These are phyloP conservation scores for Sonneratia caseolaris DNA, from an alignment of 345 rosid species.

Conservation along the genomic window DNA sequence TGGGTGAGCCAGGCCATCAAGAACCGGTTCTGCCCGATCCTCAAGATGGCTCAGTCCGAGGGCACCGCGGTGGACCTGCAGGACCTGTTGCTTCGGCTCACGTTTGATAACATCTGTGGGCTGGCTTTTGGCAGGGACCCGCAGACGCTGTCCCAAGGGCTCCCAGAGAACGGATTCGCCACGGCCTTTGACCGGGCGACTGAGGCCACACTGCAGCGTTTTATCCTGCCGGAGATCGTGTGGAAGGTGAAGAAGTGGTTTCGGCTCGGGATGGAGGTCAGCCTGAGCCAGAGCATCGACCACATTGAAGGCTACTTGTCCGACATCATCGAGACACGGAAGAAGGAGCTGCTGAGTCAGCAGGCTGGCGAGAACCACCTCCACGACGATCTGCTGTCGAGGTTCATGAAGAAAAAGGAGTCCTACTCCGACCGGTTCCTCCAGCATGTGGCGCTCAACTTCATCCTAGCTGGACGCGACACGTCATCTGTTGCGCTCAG, in stretches of 20 bases:
- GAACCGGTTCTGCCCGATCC: constrained; percentile 29
- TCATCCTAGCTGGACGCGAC: constrained; percentile 44
- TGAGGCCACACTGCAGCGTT: constrained; percentile 33
- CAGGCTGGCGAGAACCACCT: constrained; percentile 1
- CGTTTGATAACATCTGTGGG: constrained; percentile 44
- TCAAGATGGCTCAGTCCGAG: constrained; percentile 25
- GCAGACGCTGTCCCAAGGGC: constrained; percentile 23
- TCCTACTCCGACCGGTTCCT: constrained; percentile 36
- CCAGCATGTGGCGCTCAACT: constrained; percentile 35
- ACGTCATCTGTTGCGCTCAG: constrained; percentile 37
- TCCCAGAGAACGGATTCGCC: constrained; percentile 31
- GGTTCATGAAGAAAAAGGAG: constrained; percentile 37
- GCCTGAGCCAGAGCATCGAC: constrained; percentile 23
- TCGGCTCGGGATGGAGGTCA: constrained; percentile 32
- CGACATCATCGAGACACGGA: constrained; percentile 27
- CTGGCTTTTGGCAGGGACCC: constrained; percentile 38
- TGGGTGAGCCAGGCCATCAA: constrained; percentile 41
- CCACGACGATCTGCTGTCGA: constrained; percentile 32
- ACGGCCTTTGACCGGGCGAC: constrained; percentile 37
- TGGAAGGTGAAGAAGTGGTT: constrained; percentile 33
- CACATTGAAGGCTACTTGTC: constrained; percentile 26
- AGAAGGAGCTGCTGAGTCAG: constrained; percentile 23
- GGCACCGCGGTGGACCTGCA: constrained; percentile 29
- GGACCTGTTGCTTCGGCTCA: constrained; percentile 36
- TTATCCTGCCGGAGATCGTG: constrained; percentile 25